Percentiles rank a stretch among this genome's conserved stretches.
Conservation (phyloP, 2,329 filamentous ascomycete species). For the Elsinoe fawcettii region DNA sequence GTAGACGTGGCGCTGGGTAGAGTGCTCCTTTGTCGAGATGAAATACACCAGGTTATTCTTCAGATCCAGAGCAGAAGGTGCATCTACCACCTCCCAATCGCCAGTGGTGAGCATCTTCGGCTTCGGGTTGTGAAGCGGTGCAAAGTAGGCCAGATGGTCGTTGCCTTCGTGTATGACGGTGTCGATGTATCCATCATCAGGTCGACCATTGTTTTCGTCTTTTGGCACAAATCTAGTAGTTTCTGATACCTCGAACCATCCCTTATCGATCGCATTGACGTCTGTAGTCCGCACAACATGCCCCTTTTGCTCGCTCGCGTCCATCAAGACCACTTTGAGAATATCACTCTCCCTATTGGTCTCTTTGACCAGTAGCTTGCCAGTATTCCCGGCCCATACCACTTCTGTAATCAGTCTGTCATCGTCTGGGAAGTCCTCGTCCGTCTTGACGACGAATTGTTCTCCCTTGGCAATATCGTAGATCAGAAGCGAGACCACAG, state of each 20-base stretch:
- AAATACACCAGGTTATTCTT: constrained; percentile 87
- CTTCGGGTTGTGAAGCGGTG: constrained; percentile 72
- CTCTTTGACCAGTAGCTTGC: constrained; percentile 77
- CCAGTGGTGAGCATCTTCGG: constrained; percentile 82
- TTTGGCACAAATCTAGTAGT: constrained; percentile 79
- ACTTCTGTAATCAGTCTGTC: constrained; percentile 89
- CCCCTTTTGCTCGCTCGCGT: constrained; percentile 64
- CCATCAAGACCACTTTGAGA: constrained; percentile 79
- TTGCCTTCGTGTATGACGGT: constrained; percentile 77
- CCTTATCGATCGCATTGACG: constrained; percentile 78
- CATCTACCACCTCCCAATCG: constrained; percentile 82
- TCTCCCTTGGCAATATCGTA: constrained; percentile 74
- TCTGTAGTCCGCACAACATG: constrained; percentile 73
- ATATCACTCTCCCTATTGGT: constrained; percentile 91
- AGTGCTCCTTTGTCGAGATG: constrained; percentile 73
- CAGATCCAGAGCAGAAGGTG: constrained; percentile 76
- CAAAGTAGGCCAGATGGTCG: constrained; percentile 90
- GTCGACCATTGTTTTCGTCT: constrained; percentile 60
- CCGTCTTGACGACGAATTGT: constrained; percentile 69
- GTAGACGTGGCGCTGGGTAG: constrained; percentile 87
- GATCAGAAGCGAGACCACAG: constrained; percentile 77
- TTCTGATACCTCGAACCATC: constrained; percentile 93
- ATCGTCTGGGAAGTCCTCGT: constrained; percentile 69
- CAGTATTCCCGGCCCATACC: constrained; percentile 68
- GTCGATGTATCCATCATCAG: constrained; percentile 86